Percentiles rank a stretch among this genome's conserved stretches.
These are phyloP conservation scores for Moelleriella libera DNA, from an alignment of 2,329 filamentous ascomycete species.

Conservation along the genomic window DNA sequence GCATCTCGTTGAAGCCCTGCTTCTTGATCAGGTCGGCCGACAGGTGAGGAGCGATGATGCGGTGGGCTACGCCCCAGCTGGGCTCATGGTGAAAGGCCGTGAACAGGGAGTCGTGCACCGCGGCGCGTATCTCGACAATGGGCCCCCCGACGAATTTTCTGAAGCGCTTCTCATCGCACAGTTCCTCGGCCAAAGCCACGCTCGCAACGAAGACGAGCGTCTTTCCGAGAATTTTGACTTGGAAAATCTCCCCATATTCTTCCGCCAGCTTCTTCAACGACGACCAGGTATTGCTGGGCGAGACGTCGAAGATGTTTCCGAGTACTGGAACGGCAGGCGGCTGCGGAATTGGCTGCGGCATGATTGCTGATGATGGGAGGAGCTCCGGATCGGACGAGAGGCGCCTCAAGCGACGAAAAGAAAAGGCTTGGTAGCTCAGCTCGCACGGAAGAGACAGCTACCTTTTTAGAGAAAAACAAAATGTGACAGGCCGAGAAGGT, in stretches of 20 bases:
- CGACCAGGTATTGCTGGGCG: slow-evolving; percentile 20
- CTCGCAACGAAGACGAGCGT: slow-evolving; percentile 30
- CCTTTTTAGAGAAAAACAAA: too few relatives aligned
- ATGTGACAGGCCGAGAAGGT: too few relatives aligned
- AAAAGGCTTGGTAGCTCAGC: too few relatives aligned
- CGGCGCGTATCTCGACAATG: slow-evolving; percentile 34
- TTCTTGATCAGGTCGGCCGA: slow-evolving; percentile 15
- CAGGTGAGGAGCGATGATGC: slow-evolving; percentile 34
- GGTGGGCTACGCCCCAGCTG: slow-evolving; percentile 35
- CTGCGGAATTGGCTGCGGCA: slow-evolving; percentile 20
- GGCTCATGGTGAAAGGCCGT: slow-evolving; percentile 33
- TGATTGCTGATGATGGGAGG: slow-evolving; percentile 4
- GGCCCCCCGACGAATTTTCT: slow-evolving; percentile 39
- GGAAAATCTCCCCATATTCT: slow-evolving; percentile 22
- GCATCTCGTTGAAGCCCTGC: slow-evolving; percentile 29
- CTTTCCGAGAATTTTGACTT: slow-evolving; percentile 19
- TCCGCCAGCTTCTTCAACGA: slow-evolving; percentile 21
- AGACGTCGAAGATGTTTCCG: slow-evolving; percentile 21
- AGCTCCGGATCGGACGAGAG: too few relatives aligned
- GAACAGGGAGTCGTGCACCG: slow-evolving; percentile 37
- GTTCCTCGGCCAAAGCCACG: slow-evolving; percentile 30
- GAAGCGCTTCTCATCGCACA: slow-evolving; percentile 39
- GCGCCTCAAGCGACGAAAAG: too few relatives aligned
- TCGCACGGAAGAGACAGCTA: too few relatives aligned
- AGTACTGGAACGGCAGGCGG: slow-evolving; percentile 20